Conservation (phyloP, 176 grass and related monocot genomes). For the Lolium rigidum region DNA sequence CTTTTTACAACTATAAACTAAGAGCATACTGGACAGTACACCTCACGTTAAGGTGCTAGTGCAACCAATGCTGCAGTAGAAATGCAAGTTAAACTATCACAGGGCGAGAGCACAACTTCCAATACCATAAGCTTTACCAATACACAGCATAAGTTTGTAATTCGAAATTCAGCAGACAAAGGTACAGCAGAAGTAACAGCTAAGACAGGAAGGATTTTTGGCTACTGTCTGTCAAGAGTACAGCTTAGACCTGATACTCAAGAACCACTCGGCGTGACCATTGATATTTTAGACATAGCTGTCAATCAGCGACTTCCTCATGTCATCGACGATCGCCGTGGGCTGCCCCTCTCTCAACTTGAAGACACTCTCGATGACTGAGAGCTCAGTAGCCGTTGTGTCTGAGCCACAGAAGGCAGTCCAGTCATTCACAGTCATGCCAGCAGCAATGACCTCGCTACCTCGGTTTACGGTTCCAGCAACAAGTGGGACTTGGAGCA, state of each 20-base stretch:
- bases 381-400: slow-evolving; percentile 93
- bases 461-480: slow-evolving; percentile 97
- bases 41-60: background rate
- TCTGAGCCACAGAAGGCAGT: slow-evolving; percentile 93
- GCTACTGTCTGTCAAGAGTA: slow-evolving; percentile 21
- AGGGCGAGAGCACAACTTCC: background rate
- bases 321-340: slow-evolving; percentile 74
- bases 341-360: slow-evolving; percentile 88
- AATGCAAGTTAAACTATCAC: background rate
- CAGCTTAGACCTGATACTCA: slow-evolving; percentile 3
- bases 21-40: no score
- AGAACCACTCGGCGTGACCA: background rate
- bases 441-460: slow-evolving; percentile 88
- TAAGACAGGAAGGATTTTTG: slow-evolving; percentile 2
- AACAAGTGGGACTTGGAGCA: slow-evolving; percentile 94
- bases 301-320: slow-evolving; percentile 96
- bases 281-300: slow-evolving; percentile 70
- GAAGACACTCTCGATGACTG: slow-evolving; percentile 91
- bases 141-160: background rate
- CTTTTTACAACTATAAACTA: no score
- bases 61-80: background rate
- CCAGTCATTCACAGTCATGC: slow-evolving; percentile 98
- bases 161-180: slow-evolving; percentile 38
- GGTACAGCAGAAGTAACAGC: slow-evolving; percentile 12
- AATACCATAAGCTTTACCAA: slow-evolving; percentile 6